These are phyloP conservation scores for Russula brevipes DNA, from an alignment of 768 basidiomycete genomes.

Conservation along the genomic window DNA sequence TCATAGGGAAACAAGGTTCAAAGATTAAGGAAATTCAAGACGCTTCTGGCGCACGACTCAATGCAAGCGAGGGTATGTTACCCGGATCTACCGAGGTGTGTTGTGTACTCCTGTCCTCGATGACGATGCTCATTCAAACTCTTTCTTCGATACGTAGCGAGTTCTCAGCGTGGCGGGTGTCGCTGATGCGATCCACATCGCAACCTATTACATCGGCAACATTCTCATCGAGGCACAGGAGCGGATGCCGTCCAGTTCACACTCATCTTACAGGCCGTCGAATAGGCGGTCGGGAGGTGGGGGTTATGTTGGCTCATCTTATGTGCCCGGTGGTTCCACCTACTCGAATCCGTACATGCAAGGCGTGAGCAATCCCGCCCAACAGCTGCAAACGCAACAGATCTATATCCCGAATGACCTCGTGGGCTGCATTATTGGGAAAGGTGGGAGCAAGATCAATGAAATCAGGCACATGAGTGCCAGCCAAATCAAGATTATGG, in stretches of 20 bases:
- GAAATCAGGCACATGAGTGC: conserved; percentile 95
- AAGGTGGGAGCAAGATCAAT: conserved; percentile 97
- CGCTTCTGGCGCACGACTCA: conserved; percentile 91
- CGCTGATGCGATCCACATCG: conserved; percentile 98
- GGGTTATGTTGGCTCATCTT: conserved; percentile 48
- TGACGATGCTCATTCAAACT: conserved; percentile 17
- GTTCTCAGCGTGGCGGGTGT: conserved; percentile 97
- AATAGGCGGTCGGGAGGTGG: conserved; percentile 41
- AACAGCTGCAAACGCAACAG: conserved; percentile 89
- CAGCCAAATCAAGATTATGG: conserved; percentile 98
- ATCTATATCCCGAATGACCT: conserved; percentile 98
- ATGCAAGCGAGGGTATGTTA: conserved; percentile 97
- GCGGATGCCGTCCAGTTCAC: conserved; percentile 63
- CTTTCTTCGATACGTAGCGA: conserved; percentile 49
- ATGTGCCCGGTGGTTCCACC: conserved; percentile 67
- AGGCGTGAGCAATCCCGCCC: conserved; percentile 33
- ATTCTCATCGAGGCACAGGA: conserved; percentile 93
- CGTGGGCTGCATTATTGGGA: conserved; percentile 96
- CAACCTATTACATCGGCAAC: conserved; percentile 98
- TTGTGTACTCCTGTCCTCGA: conserved; percentile 4
- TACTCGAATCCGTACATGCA: conserved; percentile 45
- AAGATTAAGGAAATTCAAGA: conserved; percentile 99
- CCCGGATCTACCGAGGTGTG: conserved; percentile 98
- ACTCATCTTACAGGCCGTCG: conserved; percentile 67
- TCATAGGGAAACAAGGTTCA: conserved; percentile 94